phyloP scores from a whole-genome alignment of 2,329 filamentous ascomycete species.

The Calonectria hongkongensis region DNA sequence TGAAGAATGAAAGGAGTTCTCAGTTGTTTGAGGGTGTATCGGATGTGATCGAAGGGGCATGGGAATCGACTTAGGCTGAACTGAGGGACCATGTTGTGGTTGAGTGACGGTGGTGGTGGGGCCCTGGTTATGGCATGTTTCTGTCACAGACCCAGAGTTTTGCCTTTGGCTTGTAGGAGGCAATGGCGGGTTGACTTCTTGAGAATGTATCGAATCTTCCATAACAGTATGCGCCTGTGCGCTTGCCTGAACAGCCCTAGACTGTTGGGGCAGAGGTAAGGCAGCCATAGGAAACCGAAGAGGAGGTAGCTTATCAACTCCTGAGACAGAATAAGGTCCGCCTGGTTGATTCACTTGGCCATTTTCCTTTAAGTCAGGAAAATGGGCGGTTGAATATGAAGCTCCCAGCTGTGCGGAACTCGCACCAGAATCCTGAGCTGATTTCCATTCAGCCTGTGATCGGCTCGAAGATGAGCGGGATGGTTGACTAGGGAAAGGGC shows the following conservation, averaged over 20 bases:
- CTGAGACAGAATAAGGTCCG: neutral
- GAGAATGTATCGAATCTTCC: neutral
- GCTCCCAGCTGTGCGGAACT: neutral
- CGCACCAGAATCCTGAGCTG: slow-evolving; percentile 37
- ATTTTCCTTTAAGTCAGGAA: neutral
- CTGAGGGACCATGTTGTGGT: slow-evolving; percentile 23
- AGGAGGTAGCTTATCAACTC: neutral
- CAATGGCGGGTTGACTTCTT: neutral
- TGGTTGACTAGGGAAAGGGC: neutral
- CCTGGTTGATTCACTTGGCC: neutral
- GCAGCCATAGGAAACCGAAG: slow-evolving; percentile 36
- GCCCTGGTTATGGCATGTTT: neutral
- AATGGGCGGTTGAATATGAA: neutral
- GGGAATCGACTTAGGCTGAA: slow-evolving; percentile 30
- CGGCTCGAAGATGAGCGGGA: slow-evolving; percentile 37
- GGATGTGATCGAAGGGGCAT: slow-evolving; percentile 20
- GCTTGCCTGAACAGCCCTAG: neutral
- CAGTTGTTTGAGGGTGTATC: slow-evolving; percentile 24
- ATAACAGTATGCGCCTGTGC: neutral
- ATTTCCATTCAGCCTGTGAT: slow-evolving; percentile 50
- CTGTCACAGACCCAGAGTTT: neutral
- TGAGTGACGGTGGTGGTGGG: neutral
- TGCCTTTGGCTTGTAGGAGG: neutral
- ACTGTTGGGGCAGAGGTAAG: slow-evolving; percentile 13
- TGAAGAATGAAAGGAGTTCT: slow-evolving; percentile 31